Conservation (phyloP, 768 basidiomycete genomes). For the Phallus indusiatus region DNA sequence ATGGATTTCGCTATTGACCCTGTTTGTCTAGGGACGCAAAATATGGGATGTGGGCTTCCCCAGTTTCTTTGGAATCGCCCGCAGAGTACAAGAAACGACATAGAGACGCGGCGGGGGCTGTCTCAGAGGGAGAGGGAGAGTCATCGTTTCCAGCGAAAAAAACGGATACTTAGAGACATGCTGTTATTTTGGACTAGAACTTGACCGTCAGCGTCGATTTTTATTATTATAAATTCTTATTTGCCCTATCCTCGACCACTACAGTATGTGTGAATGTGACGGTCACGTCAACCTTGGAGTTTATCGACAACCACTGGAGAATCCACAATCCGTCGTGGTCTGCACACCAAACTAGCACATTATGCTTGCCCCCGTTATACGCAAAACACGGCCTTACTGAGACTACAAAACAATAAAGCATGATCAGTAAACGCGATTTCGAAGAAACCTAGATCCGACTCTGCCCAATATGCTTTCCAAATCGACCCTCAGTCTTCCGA, state of each 20-base stretch:
- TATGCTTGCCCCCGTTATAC: background rate
- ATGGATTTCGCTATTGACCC: background rate
- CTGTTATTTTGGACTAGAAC: background rate
- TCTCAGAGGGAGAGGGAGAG: background rate
- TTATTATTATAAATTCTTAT: no score
- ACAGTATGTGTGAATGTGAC: background rate
- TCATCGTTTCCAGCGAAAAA: background rate
- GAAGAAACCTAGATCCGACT: slow-evolving; percentile 1
- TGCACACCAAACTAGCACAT: background rate
- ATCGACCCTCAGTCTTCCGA: background rate
- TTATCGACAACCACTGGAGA: background rate
- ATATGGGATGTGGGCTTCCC: slow-evolving; percentile 68
- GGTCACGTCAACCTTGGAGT: background rate
- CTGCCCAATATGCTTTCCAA: slow-evolving; percentile 1
- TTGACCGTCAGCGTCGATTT: background rate
- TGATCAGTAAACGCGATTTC: background rate
- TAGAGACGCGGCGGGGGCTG: background rate
- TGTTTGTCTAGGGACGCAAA: slow-evolving; percentile 38
- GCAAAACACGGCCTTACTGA: slow-evolving; percentile 10
- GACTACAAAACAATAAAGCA: slow-evolving; percentile 2
- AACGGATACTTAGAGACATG: background rate
- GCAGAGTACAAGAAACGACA: slow-evolving; percentile 72
- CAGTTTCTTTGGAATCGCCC: slow-evolving; percentile 51
- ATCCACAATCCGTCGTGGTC: background rate
- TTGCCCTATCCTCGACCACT: background rate